Conservation (phyloP, 1,284 basidiomycete genomes). For the Puccinia horiana region DNA sequence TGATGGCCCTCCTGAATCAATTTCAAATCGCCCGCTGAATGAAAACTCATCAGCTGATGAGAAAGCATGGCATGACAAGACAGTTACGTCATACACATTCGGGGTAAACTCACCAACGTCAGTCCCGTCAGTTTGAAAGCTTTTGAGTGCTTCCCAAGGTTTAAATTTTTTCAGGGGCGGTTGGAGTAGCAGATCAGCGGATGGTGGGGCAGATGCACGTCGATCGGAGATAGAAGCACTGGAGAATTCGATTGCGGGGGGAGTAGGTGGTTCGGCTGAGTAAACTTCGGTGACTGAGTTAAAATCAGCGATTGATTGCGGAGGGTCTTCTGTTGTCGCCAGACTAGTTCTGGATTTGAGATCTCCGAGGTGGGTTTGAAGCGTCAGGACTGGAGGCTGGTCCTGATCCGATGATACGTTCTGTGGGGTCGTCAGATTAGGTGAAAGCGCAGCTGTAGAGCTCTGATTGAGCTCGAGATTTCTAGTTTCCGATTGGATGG, state of each 20-base stretch:
- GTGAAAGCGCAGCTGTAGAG: neutral
- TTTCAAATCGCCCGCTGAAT: constrained; percentile 32
- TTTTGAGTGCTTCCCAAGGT: constrained; percentile 48
- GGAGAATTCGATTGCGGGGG: neutral
- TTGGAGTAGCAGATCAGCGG: neutral
- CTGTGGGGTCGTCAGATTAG: neutral
- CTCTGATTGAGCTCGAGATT: neutral
- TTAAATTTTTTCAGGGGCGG: constrained; percentile 38
- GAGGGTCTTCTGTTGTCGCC: neutral
- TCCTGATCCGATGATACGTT: neutral
- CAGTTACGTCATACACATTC: neutral
- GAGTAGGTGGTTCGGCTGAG: neutral
- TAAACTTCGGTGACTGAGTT: constrained; percentile 17
- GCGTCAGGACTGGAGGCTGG: neutral
- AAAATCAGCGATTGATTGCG: constrained; percentile 1
- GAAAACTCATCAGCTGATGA: neutral
- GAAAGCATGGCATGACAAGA: neutral
- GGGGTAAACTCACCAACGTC: constrained; percentile 26
- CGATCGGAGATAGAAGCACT: constrained; percentile 4
- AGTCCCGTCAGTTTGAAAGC: constrained; percentile 39
- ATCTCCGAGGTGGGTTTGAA: neutral
- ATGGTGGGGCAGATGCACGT: neutral
- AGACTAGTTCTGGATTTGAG: constrained; percentile 15
- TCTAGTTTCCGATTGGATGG: neutral
- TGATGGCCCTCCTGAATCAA: constrained; percentile 37